Base-by-base conservation (phyloP, 2,329 filamentous ascomycete species). In the Fusarium sp. region DNA sequence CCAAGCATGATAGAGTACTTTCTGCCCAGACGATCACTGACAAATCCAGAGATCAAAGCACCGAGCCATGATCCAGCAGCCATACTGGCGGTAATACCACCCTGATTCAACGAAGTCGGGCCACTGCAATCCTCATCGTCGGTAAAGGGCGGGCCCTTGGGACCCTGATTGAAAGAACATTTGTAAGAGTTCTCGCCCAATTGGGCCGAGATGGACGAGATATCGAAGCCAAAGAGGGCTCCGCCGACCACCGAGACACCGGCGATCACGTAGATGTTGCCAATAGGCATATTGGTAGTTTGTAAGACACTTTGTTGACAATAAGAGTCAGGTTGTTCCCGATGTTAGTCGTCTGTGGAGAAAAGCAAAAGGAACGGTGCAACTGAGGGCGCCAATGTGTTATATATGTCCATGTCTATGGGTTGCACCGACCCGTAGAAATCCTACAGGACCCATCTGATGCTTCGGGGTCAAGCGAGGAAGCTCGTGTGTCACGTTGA, bases 1-100 rank as follows among this genome's bases (percentile, higher is more conserved):
- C 85, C 85, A 33, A 83, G 74, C 77, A 86, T 85, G 73, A 87
- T 86, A 13, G 84, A 79, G 7, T 76, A 82, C 75, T 86, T 86
- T 7, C 84, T 81, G 24, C 84, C 84, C 18, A 81, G 76, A 28
- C 80, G 82, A 73, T 87, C 85, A 24, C 84, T 86, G 17, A 87
- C 71, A 11, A 81, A 79, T 0, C 85, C 85, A 1, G 85, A 85
- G 15, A 82, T 73, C 46, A 85, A 72, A 17, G 84, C 83, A 20
- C 85, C 85, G 7, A 86, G 70, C 52, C 85, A 84, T 2, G 85
- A 87, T 5, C 85, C 85, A 31, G 83, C 85, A 3, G 85, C 83
- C 71, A 87, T 83, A 54, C 83, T 80, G 17, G 84, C 83, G 1
- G 83, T 84, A 66, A 87, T 87, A 40, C 84, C 84, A 28, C 85